Evolutionary conservation across 805 yeast species (phyloP), one percentile per base, ranked within the genome.

Genomic region (Wickerhamiella bombiphila): DNA sequence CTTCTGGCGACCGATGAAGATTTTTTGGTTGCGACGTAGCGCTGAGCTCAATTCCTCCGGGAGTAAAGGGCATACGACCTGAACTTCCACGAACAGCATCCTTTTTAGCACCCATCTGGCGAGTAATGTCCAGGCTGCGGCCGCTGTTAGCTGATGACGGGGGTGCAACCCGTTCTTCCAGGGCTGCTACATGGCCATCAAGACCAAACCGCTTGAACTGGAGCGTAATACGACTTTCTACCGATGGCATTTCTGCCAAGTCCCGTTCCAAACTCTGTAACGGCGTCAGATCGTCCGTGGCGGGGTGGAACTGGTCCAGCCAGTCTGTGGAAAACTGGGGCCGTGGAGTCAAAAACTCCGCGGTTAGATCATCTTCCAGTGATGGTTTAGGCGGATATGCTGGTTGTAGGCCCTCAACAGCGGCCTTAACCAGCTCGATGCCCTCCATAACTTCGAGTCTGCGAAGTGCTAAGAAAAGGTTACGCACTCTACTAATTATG

Each of bases 11-110:
- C 50, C 76, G 69, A 49, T 79, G 91, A 34, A 80, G 29, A 66
- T 47, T 48, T 3, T 39, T 40, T 8, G 49, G 43, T 4, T 48
- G 46, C 3, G 55, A 45, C 14, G 50, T 49, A 8, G 46, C 53
- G 13, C n/a, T 34, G 46, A 59, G 50, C 2, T 59, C 59, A n/a
- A 71, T 47, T 2, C 97, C 96, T 46, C 98, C 97, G 0, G 98
- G 98, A 41, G 78, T 76, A 53, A 91, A 91, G 0, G 98, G 98
- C 50, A 88, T 59, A 49, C 70, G 80, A 15, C 74, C 69, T 0
- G 93, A 66, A 3, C 73, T 65, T 0, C 97, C 97, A 34, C 66
- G 63, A 2, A 82, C 59, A 2, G 75, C 62, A 29, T 73, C 77
- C n/a, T 63, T 63, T 45, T 71, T 72, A 5, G 78, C 65, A 13